A percentile compares a stretch with the other conserved stretches of the same genome.
phyloP scores from a whole-genome alignment of 495 filamentous ascomycete species.

The Aspergillus wentii region DNA sequence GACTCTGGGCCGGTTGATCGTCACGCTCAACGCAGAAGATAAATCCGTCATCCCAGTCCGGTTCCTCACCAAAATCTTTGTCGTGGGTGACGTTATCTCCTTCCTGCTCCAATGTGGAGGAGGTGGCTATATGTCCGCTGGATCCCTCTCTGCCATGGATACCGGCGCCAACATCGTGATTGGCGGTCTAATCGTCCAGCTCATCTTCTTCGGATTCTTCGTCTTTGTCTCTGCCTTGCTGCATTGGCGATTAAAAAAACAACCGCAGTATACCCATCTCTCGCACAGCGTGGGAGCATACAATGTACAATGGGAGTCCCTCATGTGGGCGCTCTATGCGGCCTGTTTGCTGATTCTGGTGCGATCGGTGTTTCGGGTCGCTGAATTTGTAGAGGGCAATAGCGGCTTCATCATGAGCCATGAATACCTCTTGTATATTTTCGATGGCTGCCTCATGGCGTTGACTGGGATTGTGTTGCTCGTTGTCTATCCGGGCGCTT shows the following conservation, averaged over 20 bases:
- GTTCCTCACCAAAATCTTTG: constrained; percentile 23
- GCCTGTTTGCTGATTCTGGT: constrained; percentile 52
- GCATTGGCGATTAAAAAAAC: constrained; percentile 24
- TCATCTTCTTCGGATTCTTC: constrained; percentile 41
- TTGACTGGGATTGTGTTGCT: constrained; percentile 14
- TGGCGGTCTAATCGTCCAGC: constrained; percentile 32
- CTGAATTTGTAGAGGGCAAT: constrained; percentile 56
- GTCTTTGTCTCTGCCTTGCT: constrained; percentile 27
- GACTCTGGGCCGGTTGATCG: constrained; percentile 47
- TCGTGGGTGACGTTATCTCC: constrained; percentile 21
- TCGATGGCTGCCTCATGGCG: constrained; percentile 56
- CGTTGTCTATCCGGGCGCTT: not conserved
- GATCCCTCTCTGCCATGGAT: constrained; percentile 14
- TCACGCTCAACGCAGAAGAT: constrained; percentile 30
- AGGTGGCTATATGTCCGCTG: constrained; percentile 20
- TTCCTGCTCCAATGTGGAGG: constrained; percentile 18
- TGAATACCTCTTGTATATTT: constrained; percentile 58
- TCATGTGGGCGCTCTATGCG: constrained; percentile 48
- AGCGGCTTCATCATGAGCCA: constrained; percentile 44
- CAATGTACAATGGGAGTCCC: constrained; percentile 53
- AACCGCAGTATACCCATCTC: constrained; percentile 4
- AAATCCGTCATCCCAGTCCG: constrained; percentile 10
- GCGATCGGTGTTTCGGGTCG: constrained; percentile 53
- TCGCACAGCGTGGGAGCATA: no score
- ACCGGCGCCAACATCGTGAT: constrained; percentile 32